Evolutionary conservation across 2,329 filamentous ascomycete species (phyloP), one percentile per base, ranked within the genome.

Genomic region (Balansia obtecta): DNA sequence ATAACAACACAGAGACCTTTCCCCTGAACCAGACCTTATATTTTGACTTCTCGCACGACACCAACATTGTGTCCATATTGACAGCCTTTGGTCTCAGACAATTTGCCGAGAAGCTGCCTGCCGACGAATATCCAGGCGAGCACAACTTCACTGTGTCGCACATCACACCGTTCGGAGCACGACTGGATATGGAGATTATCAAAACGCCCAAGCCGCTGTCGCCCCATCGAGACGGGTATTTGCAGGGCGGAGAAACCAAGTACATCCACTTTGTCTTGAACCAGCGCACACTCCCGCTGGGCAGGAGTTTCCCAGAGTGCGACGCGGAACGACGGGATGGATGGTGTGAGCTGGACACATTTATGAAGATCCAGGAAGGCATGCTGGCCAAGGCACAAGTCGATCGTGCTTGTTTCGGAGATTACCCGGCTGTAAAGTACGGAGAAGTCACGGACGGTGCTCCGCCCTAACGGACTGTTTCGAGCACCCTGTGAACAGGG

Each of bases 21-120:
- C 86, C 86, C 0, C 67, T 86, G 4, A 78, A 88, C 60, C 86
- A 90, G 61, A 76, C 71, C 20, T 71, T 90, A 15, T 88, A 88
- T 63, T 77, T 89, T 46, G 86, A 89, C 68, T 89, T 89, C 63
- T 82, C 78, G 15, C 86, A 90, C 63, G 86, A 90, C 65, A 84
- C 82, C 33, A 86, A 85, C 61, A 86, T 87, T 53, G 71, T 83
- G 57, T 76, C 76, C 27, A 77, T 88, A 55, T 68, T 89, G 4
- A 80, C 83, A 0, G 85, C 86, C 0, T 85, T 90, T 53, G 85
- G 85, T 1, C 71, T 89, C 45, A 79, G 68, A 2, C 85, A 89
- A 60, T 88, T 90, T 60, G 69, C 73, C 1, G 70, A 76, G 18
- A 67, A 76, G 13, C 70, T 88, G 3, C 78, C 80, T 0, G 68